These are phyloP conservation scores for Vigna hirtella DNA, from an alignment of 306 rosid genomes.

Conservation along the genomic window DNA sequence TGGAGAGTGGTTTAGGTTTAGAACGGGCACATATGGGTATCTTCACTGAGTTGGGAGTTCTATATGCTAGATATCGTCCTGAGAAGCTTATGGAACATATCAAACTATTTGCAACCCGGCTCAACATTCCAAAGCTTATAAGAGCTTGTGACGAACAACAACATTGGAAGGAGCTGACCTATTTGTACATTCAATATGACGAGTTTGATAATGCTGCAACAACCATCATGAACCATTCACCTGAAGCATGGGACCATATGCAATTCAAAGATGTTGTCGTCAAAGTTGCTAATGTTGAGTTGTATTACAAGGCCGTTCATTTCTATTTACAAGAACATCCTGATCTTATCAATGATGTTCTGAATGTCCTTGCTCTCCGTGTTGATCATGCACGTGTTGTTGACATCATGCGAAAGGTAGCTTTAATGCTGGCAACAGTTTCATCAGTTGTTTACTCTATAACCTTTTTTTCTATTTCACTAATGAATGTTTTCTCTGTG, in stretches of 20 bases:
- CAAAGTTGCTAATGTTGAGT: slow-evolving; percentile 96
- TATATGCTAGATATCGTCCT: slow-evolving; percentile 98
- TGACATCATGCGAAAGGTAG: slow-evolving; percentile 98
- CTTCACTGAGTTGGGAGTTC: slow-evolving; percentile 97
- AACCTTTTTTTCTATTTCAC: slow-evolving; percentile 8
- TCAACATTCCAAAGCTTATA: slow-evolving; percentile 96
- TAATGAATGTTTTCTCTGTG: slow-evolving; percentile 29
- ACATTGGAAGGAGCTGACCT: slow-evolving; percentile 97
- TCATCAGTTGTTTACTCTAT: neutral
- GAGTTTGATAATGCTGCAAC: slow-evolving; percentile 99
- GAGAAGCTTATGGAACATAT: slow-evolving; percentile 99
- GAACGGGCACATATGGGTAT: slow-evolving; percentile 99
- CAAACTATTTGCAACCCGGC: slow-evolving; percentile 90
- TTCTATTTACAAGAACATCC: slow-evolving; percentile 99
- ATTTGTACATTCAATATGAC: slow-evolving; percentile 94
- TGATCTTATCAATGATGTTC: slow-evolving; percentile 94
- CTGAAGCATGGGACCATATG: slow-evolving; percentile 99
- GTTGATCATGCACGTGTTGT: slow-evolving; percentile 99
- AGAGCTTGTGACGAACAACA: slow-evolving; percentile 99
- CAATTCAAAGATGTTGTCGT: slow-evolving; percentile 93
- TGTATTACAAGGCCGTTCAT: slow-evolving; percentile 96
- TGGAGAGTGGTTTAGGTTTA: slow-evolving; percentile 99
- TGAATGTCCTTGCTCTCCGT: slow-evolving; percentile 96
- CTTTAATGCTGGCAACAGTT: slow-evolving; percentile 25
- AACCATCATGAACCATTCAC: slow-evolving; percentile 98